Percentiles rank a stretch among this genome's conserved stretches.
Conservation (phyloP, 306 rosid species). For the Oemleria cerasiformis region DNA sequence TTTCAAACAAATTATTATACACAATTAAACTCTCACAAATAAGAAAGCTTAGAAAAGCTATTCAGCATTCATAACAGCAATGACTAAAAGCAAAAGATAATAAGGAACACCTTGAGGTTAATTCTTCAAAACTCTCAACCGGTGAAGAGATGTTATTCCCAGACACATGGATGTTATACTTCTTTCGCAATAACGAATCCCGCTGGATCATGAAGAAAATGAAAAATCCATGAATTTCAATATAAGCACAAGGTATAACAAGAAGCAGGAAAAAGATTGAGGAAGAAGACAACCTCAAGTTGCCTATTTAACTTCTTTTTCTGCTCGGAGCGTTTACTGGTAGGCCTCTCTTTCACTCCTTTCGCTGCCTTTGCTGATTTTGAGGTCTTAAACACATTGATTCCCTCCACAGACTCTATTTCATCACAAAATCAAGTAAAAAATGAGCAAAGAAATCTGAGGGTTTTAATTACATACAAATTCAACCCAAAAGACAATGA, state of each 20-base stretch:
- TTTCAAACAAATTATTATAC: slow-evolving; percentile 19
- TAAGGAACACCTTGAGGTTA: slow-evolving; percentile 61
- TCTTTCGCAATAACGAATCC: slow-evolving; percentile 67
- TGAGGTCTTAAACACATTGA: slow-evolving; percentile 65
- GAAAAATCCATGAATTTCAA: slow-evolving; percentile 3
- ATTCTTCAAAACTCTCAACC: slow-evolving; percentile 67
- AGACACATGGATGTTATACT: slow-evolving; percentile 71
- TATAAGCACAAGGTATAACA: slow-evolving; percentile 13
- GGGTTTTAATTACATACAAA: background rate
- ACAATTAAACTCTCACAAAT: background rate
- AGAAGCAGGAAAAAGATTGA: background rate
- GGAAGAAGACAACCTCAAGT: slow-evolving; percentile 55
- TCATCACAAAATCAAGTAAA: slow-evolving; percentile 13
- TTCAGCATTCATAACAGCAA: slow-evolving; percentile 5
- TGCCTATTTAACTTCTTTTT: slow-evolving; percentile 66
- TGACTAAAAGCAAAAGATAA: background rate
- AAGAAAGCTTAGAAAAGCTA: slow-evolving; percentile 7
- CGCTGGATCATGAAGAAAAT: slow-evolving; percentile 37
- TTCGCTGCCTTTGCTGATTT: slow-evolving; percentile 26
- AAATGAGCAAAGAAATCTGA: slow-evolving; percentile 3
- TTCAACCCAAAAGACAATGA: slow-evolving; percentile 1
- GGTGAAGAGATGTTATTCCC: slow-evolving; percentile 82
- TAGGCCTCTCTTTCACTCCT: slow-evolving; percentile 33
- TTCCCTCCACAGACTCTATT: slow-evolving; percentile 65
- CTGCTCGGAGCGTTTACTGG: slow-evolving; percentile 32